phyloP scores from a whole-genome alignment of 2,329 filamentous ascomycete genomes.

The Incumbomyces delicatus region DNA sequence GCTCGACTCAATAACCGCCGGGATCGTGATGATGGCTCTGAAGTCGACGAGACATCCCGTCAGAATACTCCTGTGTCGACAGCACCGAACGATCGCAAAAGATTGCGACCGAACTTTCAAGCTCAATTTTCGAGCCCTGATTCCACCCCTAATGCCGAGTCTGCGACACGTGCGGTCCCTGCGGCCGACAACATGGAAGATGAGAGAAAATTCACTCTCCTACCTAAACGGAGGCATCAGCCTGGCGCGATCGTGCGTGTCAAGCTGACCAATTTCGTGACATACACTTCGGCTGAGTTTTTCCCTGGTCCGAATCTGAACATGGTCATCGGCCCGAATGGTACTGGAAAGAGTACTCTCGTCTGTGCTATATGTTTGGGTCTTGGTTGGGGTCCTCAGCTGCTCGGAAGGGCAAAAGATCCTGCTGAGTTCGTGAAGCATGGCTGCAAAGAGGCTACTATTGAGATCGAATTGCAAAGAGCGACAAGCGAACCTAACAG shows the following conservation, averaged over 20 bases:
- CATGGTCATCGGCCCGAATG: constrained; percentile 98
- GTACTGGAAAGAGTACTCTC: constrained; percentile 92
- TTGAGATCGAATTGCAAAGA: constrained; percentile 82
- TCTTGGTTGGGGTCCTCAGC: constrained; percentile 66
- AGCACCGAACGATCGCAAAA: constrained; percentile 18
- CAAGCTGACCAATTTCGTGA: constrained; percentile 80
- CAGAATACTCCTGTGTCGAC: constrained; percentile 20
- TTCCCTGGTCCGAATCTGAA: constrained; percentile 85
- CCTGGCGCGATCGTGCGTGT: constrained; percentile 85
- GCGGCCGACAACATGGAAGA: neutral
- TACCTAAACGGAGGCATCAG: constrained; percentile 31
- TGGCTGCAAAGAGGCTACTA: constrained; percentile 62
- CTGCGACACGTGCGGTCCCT: neutral
- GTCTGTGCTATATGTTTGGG: constrained; percentile 95
- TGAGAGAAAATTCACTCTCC: neutral
- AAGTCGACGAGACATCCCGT: constrained; percentile 14
- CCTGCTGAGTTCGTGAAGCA: constrained; percentile 90
- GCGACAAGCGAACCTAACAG: constrained; percentile 35
- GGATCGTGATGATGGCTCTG: constrained; percentile 14
- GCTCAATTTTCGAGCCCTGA: constrained; percentile 4
- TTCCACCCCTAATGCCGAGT: constrained; percentile 6
- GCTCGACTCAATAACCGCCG: constrained; percentile 12
- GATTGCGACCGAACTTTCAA: constrained; percentile 9
- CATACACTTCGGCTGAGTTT: constrained; percentile 87
- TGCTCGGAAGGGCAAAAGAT: constrained; percentile 73